phyloP scores from a whole-genome alignment of 768 basidiomycete species.

The Russula sp. region DNA sequence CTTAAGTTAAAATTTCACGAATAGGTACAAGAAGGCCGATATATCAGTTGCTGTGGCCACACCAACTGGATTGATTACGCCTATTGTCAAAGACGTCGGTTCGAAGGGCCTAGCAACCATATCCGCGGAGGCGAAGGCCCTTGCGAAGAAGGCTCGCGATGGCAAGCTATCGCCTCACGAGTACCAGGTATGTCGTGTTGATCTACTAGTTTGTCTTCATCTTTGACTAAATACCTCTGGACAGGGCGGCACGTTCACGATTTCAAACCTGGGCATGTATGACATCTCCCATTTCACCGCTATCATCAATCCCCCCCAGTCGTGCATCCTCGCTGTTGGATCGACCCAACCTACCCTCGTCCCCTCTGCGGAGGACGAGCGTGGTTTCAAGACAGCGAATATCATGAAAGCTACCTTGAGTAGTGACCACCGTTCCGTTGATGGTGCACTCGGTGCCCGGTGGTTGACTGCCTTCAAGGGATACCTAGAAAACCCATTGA shows the following conservation, averaged over 20 bases:
- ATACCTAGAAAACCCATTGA: conserved; percentile 94
- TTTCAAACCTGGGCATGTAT: conserved; percentile 99
- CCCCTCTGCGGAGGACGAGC: conserved; percentile 84
- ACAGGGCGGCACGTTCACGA: conserved; percentile 96
- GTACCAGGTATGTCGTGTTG: conserved; percentile 68
- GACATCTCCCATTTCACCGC: conserved; percentile 95
- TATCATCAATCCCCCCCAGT: conserved; percentile 98
- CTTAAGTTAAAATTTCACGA: conserved; percentile 11
- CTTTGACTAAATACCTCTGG: conserved; percentile 7
- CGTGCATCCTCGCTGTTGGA: conserved; percentile 95
- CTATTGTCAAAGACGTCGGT: conserved; percentile 92
- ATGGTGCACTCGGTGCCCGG: conserved; percentile 91
- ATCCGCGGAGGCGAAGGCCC: conserved; percentile 85
- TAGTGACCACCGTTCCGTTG: conserved; percentile 93
- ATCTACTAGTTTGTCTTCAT: conserved; percentile 2
- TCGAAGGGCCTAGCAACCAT: conserved; percentile 90
- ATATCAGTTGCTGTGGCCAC: conserved; percentile 97
- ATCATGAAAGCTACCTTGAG: conserved; percentile 96
- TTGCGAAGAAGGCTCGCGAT: conserved; percentile 95
- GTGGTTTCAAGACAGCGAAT: conserved; percentile 89
- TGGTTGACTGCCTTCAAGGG: conserved; percentile 95
- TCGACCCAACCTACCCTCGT: conserved; percentile 82
- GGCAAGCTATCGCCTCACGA: conserved; percentile 93
- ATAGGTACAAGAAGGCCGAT: conserved; percentile 92
- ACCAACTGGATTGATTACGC: conserved; percentile 92